Conservation (phyloP, 2,329 filamentous ascomycete genomes). For the Fusarium piperis region DNA sequence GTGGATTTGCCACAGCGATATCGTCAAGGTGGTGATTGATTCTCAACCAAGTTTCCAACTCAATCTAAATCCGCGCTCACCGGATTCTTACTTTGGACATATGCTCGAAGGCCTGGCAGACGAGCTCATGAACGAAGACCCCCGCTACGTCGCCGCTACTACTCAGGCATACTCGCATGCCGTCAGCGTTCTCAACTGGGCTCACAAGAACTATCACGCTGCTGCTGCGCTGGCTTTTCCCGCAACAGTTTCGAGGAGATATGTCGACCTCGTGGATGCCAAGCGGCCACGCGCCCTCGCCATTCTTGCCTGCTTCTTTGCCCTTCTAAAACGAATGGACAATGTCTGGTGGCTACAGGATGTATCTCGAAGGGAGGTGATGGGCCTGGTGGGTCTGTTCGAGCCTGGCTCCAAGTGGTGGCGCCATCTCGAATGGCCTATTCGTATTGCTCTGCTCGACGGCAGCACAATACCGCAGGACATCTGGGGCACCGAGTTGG, state of each 20-base stretch:
- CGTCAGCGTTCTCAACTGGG: constrained; percentile 74
- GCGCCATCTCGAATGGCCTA: constrained; percentile 69
- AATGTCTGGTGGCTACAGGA: constrained; percentile 76
- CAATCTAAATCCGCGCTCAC: constrained; percentile 62
- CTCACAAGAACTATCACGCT: constrained; percentile 67
- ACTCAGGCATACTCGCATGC: constrained; percentile 69
- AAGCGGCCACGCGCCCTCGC: constrained; percentile 69
- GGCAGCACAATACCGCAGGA: constrained; percentile 63
- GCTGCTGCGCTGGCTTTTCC: constrained; percentile 70
- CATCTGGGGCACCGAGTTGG: constrained; percentile 65
- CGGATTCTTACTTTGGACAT: constrained; percentile 68
- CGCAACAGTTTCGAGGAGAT: constrained; percentile 69
- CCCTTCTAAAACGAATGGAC: constrained; percentile 69
- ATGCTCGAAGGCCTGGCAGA: constrained; percentile 67
- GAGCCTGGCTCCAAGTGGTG: constrained; percentile 68
- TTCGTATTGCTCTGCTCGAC: constrained; percentile 68
- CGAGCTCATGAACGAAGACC: constrained; percentile 56
- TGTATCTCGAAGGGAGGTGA: constrained; percentile 71
- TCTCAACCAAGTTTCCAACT: constrained; percentile 71
- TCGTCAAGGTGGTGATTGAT: constrained; percentile 70
- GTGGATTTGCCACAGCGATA: constrained; percentile 66
- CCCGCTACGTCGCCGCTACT: constrained; percentile 44
- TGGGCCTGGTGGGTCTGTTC: constrained; percentile 69
- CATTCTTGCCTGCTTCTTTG: constrained; percentile 74
- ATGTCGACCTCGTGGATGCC: constrained; percentile 67